phyloP scores from a whole-genome alignment of 148 eudicot species.

The Rhododendron kiyosumense region DNA sequence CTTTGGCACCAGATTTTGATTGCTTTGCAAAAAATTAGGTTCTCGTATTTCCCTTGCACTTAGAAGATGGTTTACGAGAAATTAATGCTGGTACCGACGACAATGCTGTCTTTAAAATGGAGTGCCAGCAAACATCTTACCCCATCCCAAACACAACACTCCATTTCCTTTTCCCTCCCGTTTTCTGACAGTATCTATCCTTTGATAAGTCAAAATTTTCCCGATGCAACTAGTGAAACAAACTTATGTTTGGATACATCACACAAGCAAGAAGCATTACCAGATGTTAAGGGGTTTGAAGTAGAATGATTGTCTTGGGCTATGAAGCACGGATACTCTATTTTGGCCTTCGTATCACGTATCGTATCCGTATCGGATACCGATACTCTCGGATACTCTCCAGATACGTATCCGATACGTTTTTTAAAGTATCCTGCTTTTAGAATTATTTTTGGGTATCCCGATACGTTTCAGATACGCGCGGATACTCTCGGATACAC shows the following conservation, averaged over 20 bases:
- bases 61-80: neutral
- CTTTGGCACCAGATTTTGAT: neutral
- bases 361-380: no score
- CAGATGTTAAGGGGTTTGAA: neutral
- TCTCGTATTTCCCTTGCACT: neutral
- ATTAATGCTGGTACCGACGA: neutral
- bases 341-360: no score
- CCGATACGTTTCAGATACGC: no score
- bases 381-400: no score
- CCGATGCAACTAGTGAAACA: neutral
- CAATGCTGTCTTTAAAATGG: neutral
- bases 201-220: neutral
- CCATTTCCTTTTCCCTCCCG: neutral
- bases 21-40: neutral
- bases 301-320: neutral
- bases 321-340: no score
- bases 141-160: neutral
- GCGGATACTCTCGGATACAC: no score
- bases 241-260: neutral
- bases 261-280: neutral
- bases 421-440: no score
- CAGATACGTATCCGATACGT: no score
- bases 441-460: no score
- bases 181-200: neutral
- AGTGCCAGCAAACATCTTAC: neutral